These are phyloP conservation scores for Elaeis oleifera DNA, from an alignment of 202 grass and related monocot species.

Conservation along the genomic window DNA sequence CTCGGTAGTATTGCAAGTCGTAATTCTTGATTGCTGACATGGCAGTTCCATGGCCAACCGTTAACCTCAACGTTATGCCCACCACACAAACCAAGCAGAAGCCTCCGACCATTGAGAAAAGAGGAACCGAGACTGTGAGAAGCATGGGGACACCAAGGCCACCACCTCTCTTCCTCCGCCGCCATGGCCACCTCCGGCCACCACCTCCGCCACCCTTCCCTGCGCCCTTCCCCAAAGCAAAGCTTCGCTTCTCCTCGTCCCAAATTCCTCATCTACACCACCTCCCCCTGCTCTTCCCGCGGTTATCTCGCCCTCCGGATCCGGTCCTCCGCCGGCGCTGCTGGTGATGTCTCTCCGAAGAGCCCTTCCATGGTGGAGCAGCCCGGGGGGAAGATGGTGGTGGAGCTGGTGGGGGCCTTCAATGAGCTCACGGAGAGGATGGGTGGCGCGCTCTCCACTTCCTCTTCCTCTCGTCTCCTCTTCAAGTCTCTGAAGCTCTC, in stretches of 20 bases:
- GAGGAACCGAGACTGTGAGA: too few species aligned
- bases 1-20: too few species aligned
- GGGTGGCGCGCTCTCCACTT: slow-evolving; percentile 52
- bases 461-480: slow-evolving; percentile 70
- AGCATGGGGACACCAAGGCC: not conserved
- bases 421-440: slow-evolving; percentile 73
- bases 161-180: not conserved
- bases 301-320: not conserved
- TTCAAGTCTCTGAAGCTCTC: slow-evolving; percentile 76
- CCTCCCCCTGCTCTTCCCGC: not conserved
- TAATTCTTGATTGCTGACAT: too few species aligned
- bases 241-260: too few species aligned
- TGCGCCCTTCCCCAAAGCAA: not conserved
- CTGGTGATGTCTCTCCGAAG: not conserved
- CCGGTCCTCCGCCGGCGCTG: not conserved
- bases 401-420: slow-evolving; percentile 79
- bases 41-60: too few species aligned
- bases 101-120: too few species aligned
- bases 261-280: not conserved
- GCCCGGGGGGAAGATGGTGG: slow-evolving; percentile 71
- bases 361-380: slow-evolving; percentile 14
- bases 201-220: not conserved
- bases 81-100: too few species aligned
- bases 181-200: not conserved
- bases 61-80: too few species aligned